Conservation (phyloP, 1,139 yeast species). For the Nakaseomyces kungkrabaensis region DNA sequence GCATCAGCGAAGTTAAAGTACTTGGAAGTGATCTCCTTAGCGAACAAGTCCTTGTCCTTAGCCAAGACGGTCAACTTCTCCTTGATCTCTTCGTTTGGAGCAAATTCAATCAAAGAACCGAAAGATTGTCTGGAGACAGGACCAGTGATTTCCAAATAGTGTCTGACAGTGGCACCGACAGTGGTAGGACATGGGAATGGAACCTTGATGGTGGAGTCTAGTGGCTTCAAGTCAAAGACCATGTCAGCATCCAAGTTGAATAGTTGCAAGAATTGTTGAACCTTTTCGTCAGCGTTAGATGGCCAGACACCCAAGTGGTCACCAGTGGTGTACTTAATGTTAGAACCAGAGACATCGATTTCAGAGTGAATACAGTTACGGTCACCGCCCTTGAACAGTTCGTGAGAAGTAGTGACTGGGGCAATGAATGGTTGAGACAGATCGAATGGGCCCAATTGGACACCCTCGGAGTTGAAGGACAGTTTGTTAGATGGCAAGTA, state of each 20-base stretch:
- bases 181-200: conserved; percentile 93
- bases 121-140: conserved; percentile 86
- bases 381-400: conserved; percentile 53
- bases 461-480: conserved; percentile 19
- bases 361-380: conserved; percentile 86
- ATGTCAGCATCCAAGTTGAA: conserved; percentile 50
- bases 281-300: conserved; percentile 71
- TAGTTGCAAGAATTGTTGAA: conserved; percentile 51
- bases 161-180: conserved; percentile 74
- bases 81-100: conserved; percentile 59
- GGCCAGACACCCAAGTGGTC: conserved; percentile 96
- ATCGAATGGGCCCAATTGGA: conserved; percentile 66
- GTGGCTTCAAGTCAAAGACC: conserved; percentile 56
- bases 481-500: conserved; percentile 38
- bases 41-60: conserved; percentile 59
- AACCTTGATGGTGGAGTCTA: conserved; percentile 64
- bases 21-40: conserved; percentile 48
- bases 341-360: conserved; percentile 66
- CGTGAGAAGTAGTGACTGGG: conserved; percentile 49
- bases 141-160: conserved; percentile 86
- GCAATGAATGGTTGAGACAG: conserved; percentile 80
- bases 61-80: conserved; percentile 46
- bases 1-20: conserved; percentile 72
- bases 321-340: conserved; percentile 83
- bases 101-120: conserved; percentile 68